phyloP scores from a whole-genome alignment of 2,329 filamentous ascomycete species.

The Coniochaeta pulveracea region DNA sequence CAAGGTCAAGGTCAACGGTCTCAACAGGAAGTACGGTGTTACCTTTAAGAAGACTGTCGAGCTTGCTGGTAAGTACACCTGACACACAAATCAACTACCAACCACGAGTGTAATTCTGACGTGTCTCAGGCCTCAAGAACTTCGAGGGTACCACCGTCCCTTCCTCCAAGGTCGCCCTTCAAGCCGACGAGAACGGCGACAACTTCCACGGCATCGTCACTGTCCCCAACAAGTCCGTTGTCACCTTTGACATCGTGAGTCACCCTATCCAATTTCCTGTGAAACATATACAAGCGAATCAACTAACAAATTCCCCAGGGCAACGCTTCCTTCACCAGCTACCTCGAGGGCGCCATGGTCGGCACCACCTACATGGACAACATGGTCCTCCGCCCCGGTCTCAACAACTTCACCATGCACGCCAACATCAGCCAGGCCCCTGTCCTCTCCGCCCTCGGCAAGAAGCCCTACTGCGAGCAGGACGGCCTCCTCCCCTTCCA shows the following conservation, averaged over 20 bases:
- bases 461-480: slow-evolving; percentile 38
- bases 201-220: slow-evolving; percentile 50
- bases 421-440: slow-evolving; percentile 38
- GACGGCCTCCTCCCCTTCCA: slow-evolving; percentile 40
- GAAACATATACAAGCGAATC: too few species aligned
- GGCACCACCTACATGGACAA: slow-evolving; percentile 47
- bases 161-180: slow-evolving; percentile 34
- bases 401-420: slow-evolving; percentile 48
- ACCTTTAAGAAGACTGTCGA: slow-evolving; percentile 44
- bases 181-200: slow-evolving; percentile 28
- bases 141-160: slow-evolving; percentile 43
- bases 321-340: slow-evolving; percentile 51
- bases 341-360: slow-evolving; percentile 35
- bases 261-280: neutral
- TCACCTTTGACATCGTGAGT: slow-evolving; percentile 53
- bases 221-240: slow-evolving; percentile 53
- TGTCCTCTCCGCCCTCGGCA: slow-evolving; percentile 30
- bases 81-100: too few species aligned
- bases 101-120: neutral
- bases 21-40: slow-evolving; percentile 35
- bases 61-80: slow-evolving; percentile 27
- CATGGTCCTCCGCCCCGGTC: slow-evolving; percentile 45
- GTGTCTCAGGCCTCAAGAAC: slow-evolving; percentile 31
- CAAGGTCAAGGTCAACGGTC: slow-evolving; percentile 35
- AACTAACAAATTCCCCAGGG: slow-evolving; percentile 30